Conservation (phyloP, 768 basidiomycete species). For the Agaricus sinodeliciosus region DNA sequence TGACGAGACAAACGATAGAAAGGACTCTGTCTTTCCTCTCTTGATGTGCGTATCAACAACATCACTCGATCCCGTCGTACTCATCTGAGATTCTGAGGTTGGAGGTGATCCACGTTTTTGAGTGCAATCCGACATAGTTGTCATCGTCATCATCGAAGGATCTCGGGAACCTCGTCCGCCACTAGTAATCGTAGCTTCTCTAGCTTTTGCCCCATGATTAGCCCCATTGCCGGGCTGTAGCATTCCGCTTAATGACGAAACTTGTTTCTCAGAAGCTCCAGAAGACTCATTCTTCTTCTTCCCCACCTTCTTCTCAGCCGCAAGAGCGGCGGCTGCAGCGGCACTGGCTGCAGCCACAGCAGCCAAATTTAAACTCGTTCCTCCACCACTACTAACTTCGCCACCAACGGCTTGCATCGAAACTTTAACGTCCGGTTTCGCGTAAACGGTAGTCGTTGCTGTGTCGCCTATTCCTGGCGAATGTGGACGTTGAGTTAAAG, state of each 20-base stretch:
- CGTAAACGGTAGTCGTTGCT: slow-evolving; percentile 35
- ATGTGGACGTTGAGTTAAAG: too few relatives aligned
- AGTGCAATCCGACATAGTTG: not conserved
- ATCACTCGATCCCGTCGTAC: slow-evolving; percentile 17
- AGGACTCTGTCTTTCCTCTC: slow-evolving; percentile 32
- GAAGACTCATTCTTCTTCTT: slow-evolving; percentile 27
- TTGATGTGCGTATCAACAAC: slow-evolving; percentile 25
- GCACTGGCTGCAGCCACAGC: slow-evolving; percentile 20
- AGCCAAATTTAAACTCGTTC: not conserved
- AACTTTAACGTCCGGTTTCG: slow-evolving; percentile 53
- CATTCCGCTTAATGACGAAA: too few relatives aligned
- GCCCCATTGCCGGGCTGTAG: slow-evolving; percentile 25
- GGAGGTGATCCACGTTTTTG: not conserved
- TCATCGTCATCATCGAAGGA: not conserved
- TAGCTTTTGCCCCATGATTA: slow-evolving; percentile 17
- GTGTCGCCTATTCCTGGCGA: not conserved
- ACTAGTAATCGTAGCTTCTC: not conserved
- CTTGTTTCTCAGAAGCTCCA: too few relatives aligned
- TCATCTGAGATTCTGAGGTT: not conserved
- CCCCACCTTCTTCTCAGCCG: slow-evolving; percentile 29
- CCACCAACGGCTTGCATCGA: slow-evolving; percentile 46
- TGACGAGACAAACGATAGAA: slow-evolving; percentile 25
- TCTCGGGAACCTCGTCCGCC: too few relatives aligned
- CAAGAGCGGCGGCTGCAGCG: slow-evolving; percentile 16
- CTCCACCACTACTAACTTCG: slow-evolving; percentile 21